These are phyloP conservation scores for Penicillium soppii DNA, from an alignment of 495 filamentous ascomycete species.

Conservation along the genomic window DNA sequence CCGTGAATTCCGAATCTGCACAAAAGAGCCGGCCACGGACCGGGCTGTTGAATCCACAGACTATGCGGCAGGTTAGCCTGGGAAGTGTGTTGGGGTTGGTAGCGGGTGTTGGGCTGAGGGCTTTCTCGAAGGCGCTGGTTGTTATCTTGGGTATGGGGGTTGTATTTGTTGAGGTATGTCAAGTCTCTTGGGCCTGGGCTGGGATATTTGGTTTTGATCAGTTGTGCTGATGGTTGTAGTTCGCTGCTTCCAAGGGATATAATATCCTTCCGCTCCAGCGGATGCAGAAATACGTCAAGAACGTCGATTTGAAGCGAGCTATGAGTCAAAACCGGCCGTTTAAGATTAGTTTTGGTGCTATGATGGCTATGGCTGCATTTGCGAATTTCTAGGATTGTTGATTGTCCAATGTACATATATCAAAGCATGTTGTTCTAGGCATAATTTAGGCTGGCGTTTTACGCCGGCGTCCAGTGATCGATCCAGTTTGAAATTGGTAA, in stretches of 20 bases:
- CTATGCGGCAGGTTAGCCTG: conserved; percentile 65
- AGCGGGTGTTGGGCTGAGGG: conserved; percentile 65
- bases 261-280: conserved; percentile 62
- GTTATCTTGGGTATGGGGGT: conserved; percentile 70
- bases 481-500: conserved; percentile 5
- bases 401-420: conserved; percentile 17
- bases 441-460: neutral
- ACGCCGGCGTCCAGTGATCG: too few relatives aligned
- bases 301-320: conserved; percentile 55
- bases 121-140: conserved; percentile 74
- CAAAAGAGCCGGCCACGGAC: conserved; percentile 22
- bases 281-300: conserved; percentile 59
- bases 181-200: neutral
- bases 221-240: conserved; percentile 41
- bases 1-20: conserved; percentile 22
- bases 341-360: conserved; percentile 73
- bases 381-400: conserved; percentile 40
- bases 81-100: conserved; percentile 70
- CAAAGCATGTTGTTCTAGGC: neutral
- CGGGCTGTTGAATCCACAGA: conserved; percentile 41
- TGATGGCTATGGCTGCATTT: conserved; percentile 78
- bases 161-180: conserved; percentile 66
- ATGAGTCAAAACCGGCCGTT: conserved; percentile 70
- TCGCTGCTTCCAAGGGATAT: conserved; percentile 70
- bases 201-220: neutral